Evolutionary conservation across 2,329 filamentous ascomycete genomes (phyloP).

Genomic region (Colletotrichum endophyticum): DNA sequence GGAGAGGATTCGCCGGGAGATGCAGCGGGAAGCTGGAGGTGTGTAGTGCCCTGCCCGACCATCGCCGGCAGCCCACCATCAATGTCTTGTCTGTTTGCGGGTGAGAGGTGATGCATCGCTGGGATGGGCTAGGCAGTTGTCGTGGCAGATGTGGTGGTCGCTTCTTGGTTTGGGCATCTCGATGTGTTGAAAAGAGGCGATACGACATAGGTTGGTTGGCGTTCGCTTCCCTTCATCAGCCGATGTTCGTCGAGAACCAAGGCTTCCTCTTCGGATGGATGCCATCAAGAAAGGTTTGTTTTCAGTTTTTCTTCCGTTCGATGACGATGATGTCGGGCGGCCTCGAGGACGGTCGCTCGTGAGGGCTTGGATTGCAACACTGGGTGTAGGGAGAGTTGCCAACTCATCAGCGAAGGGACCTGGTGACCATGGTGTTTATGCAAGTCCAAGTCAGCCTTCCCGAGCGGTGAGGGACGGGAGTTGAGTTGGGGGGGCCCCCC

Average conservation of each 20-base stretch:
- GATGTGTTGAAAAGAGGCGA: not conserved
- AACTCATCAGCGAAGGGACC: conserved; percentile 17
- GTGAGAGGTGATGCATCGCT: not conserved
- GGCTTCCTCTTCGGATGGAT: not conserved
- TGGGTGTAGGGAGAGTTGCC: conserved; percentile 12
- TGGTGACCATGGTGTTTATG: conserved; percentile 21
- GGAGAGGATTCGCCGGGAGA: conserved; percentile 2
- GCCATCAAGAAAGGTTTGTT: not conserved
- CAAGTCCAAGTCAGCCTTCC: conserved; percentile 21
- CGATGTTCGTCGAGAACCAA: not conserved
- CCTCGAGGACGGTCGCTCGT: not conserved
- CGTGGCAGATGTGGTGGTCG: not conserved
- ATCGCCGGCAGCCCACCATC: not conserved
- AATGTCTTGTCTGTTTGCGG: not conserved
- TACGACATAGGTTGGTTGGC: not conserved
- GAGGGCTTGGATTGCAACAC: not conserved
- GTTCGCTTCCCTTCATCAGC: not conserved
- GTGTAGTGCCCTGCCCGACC: not conserved
- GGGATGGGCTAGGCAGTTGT: not conserved
- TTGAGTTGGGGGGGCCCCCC: not conserved
- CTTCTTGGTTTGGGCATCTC: not conserved
- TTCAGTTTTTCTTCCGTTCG: not conserved
- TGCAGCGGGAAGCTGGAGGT: conserved; percentile 1
- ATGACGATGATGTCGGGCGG: not conserved
- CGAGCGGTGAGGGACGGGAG: conserved; percentile 18